Evolutionary conservation across 2,329 filamentous ascomycete genomes (phyloP), one percentile per base, ranked within the genome.

Genomic region (Epichloe elymi): DNA sequence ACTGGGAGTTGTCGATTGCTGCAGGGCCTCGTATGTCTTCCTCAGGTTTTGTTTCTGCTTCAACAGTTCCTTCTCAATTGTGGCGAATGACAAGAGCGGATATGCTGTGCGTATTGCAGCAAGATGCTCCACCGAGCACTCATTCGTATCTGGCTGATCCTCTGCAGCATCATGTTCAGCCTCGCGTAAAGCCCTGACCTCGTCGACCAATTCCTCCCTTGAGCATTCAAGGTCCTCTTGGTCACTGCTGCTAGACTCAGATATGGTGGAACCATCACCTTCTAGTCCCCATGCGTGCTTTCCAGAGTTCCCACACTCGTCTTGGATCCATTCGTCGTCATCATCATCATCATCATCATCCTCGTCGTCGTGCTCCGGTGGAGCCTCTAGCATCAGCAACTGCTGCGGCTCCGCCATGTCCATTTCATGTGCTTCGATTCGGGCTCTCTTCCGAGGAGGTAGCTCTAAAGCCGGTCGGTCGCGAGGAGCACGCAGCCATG

Each of bases 381-480:
- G 67, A 52, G 36, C 64, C 55, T 68, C 65, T n/a, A 71, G 55
- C 15, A 52, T 46, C 2, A 67, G 56, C 19, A 66, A 59, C 51
- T 61, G 55, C 26, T 61, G 39, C 46, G 56, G 40, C 5, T 50
- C 50, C 1, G 53, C 52, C 53, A 67, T 64, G 7, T 66, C 59
- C 36, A 63, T 60, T 51, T 69, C 64, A 15, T 66, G 57, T 3
- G 68, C 56, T 1, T 66, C 65, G 57, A 84, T 58, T 58, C 80
- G 74, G 37, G 74, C 76, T 58, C 78, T 77, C 63, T 93, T 94
- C 55, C 83, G 76, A 1, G 88, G 83, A 0, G 86, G 86, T 15
- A 94, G 86, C 12, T 74, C 70, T 39, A 94, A 70, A 0, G 76
- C 64, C 1, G 88, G 88, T 45, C 88, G 77, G 52, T 74, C 74